phyloP scores from a whole-genome alignment of 2,329 filamentous ascomycete genomes.

The Aspergillus spinulosporus region DNA sequence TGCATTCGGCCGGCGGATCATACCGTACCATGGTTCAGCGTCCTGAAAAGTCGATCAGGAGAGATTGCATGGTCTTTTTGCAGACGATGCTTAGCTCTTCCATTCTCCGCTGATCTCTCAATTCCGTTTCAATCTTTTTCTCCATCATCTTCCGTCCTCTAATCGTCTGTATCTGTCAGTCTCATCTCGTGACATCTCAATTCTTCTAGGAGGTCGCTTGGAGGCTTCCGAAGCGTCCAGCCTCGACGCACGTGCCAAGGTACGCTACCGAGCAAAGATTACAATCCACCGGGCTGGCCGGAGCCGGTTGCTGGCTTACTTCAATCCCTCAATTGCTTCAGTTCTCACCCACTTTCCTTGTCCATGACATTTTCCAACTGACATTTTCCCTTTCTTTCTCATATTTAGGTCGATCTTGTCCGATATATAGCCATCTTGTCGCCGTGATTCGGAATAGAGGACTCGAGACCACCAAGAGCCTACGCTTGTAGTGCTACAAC shows the following conservation, averaged over 20 bases:
- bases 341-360: background rate
- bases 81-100: background rate
- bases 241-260: constrained; percentile 21
- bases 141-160: background rate
- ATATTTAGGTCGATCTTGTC: constrained; percentile 8
- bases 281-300: constrained; percentile 10
- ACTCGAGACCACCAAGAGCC: background rate
- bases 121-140: background rate
- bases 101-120: constrained; percentile 5
- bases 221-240: constrained; percentile 16
- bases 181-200: background rate
- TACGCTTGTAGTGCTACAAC: background rate
- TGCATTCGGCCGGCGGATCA: background rate
- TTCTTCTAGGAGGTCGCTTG: background rate
- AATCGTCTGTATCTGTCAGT: background rate
- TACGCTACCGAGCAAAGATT: constrained; percentile 16
- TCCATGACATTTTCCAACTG: background rate
- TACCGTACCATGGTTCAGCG: constrained; percentile 9
- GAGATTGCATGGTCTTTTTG: background rate
- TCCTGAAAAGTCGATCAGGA: constrained; percentile 3
- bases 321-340: background rate
- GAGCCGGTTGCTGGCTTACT: background rate
- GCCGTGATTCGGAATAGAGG: background rate
- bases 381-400: background rate
- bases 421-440: constrained; percentile 6